Evolutionary conservation across 805 yeast species (phyloP), one percentile per base, ranked within the genome.

Genomic region (Kuraishia borneana): DNA sequence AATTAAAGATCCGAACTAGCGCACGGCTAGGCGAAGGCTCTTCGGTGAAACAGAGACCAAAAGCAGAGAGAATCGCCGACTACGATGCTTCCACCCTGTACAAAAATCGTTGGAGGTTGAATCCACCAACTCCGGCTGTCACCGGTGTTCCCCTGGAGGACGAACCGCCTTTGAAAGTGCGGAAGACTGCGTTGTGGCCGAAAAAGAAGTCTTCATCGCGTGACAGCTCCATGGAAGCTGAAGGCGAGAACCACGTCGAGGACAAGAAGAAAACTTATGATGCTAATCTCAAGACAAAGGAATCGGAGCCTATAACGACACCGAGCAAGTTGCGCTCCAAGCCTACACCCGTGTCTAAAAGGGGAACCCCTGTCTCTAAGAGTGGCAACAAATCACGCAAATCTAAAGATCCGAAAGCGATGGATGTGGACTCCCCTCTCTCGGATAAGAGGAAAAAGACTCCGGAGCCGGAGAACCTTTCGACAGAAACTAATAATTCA

Each of bases 91-190:
- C 7, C 7, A 10, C 23, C 23, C 7, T 21, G 23, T 21, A 8
- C 23, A 21, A 21, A 13, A 25, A 25, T 8, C 16, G 16, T 6
- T 25, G 28, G 28, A 10, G 62, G 13, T 51, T 65, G 22, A 68
- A 73, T 1, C 68, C 63, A 25, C 74, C 80, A 1, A 51, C 58
- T 8, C 75, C 83, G 28, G 65, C 69, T 8, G 73, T 73, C 26
- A 78, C 89, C 0, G 95, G 96, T 2, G 62, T 74, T 27, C 80
- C 92, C 3, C 54, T 85, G 35, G 83, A 74, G 42, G 64, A 71
- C n/a, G 64, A 66, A 5, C 95, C 95, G 6, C 70, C 73, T 13
- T 54, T 62, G 3, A 77, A 71, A 45, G 58, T 71, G 25, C 72
- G 68, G 46, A 72, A 67, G 41, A 81, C 73, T 31, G 60, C 74